These are phyloP conservation scores for Dimargaris cristalligena DNA, from an alignment of 192 early-diverging fungal genomes.

Conservation along the genomic window DNA sequence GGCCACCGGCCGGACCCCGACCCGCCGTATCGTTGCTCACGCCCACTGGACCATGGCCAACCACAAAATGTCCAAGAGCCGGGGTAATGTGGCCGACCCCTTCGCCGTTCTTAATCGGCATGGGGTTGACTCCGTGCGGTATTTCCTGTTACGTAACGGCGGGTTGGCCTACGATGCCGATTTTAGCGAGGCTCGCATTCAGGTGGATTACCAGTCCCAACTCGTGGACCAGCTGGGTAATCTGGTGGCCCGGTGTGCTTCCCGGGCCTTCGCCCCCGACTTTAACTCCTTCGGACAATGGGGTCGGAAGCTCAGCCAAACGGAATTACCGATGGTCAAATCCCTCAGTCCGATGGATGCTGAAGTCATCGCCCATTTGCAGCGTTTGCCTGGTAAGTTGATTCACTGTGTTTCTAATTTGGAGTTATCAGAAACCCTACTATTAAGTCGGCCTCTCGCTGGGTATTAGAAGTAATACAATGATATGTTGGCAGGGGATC, in stretches of 20 bases:
- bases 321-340: too few relatives aligned
- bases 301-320: not conserved
- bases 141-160: constrained; percentile 81
- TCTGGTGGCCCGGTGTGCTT: constrained; percentile 49
- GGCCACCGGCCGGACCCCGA: constrained; percentile 63
- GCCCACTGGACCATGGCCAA: constrained; percentile 84
- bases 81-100: constrained; percentile 85
- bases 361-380: not conserved
- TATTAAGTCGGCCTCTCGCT: too few relatives aligned
- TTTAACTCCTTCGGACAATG: constrained; percentile 17
- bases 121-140: constrained; percentile 78
- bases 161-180: constrained; percentile 72
- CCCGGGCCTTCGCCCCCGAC: constrained; percentile 20
- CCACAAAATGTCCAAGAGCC: constrained; percentile 92
- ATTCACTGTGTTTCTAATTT: too few relatives aligned
- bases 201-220: constrained; percentile 54
- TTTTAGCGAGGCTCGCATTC: constrained; percentile 50
- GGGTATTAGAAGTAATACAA: too few relatives aligned
- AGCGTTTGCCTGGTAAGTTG: not conserved
- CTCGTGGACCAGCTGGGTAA: constrained; percentile 76
- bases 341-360: too few relatives aligned
- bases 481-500: too few relatives aligned
- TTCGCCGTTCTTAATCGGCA: constrained; percentile 44
- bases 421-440: too few relatives aligned
- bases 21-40: constrained; percentile 71